Evolutionary conservation across 805 yeast species (phyloP), one percentile per base, ranked within the genome.

Genomic region (Sugiyamaella valdiviana): DNA sequence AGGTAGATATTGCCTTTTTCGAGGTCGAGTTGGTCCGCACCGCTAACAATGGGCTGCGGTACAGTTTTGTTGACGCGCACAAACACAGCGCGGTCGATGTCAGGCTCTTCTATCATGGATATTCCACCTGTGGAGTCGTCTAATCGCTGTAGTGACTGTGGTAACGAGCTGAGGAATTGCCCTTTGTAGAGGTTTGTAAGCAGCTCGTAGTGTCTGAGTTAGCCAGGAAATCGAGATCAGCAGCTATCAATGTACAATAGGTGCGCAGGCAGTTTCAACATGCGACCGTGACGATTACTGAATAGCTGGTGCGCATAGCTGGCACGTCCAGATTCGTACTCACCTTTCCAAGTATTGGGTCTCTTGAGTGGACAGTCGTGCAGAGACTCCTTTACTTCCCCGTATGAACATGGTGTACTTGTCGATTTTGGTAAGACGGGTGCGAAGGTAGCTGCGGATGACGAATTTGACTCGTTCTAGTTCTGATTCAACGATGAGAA

Each of bases 401-500:
- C 80, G 72, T 51, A 87, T 79, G 58, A 70, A 79, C 3, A 85
- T 68, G 21, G 87, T 73, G 64, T 69, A 82, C 53, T 73, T 75
- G 67, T 89, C 96, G 42, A 93, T 77, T 65, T 90, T 51, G 71
- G 62, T 68, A 48, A 89, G 64, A 50, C 99, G 72, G 5, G 91
- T 77, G 52, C 99, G 74, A 29, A 90, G 70, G 63, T 88, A 91
- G 12, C 87, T 76, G 45, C 97, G 69, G n/a, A 90, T 72, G 32
- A 91, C 65, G 62, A 83, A 93, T 58, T 83, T 87, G 24, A 88
- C 77, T 49, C 99, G 70, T 58, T 93, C 98, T 20, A 93, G 74
- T 57, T 93, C 98, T 12, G 95, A 83, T 61, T 93, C 99, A 57
- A 91, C 82, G 20, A 95, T 78, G 70, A 93, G 78, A 41, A 90